phyloP scores from a whole-genome alignment of 2,329 filamentous ascomycete genomes.

The Boeremia exigua region DNA sequence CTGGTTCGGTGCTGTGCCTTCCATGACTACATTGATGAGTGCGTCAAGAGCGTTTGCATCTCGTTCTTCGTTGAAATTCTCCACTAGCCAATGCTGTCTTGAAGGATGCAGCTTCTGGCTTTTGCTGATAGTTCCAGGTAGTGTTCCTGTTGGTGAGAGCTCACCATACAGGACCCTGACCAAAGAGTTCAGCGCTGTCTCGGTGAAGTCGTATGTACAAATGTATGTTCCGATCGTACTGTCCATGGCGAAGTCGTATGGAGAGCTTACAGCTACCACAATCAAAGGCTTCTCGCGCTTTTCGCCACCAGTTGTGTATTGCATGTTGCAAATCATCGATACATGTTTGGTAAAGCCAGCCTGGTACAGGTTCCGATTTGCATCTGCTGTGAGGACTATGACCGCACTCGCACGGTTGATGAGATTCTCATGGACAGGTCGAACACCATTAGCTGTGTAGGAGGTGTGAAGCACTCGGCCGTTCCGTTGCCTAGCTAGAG shows the following conservation, averaged over 20 bases:
- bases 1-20: constrained; percentile 68
- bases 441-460: constrained; percentile 90
- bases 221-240: constrained; percentile 88
- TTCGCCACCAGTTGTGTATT: constrained; percentile 72
- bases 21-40: constrained; percentile 74
- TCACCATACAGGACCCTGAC: constrained; percentile 86
- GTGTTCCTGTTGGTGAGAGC: constrained; percentile 60
- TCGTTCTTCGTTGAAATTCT: constrained; percentile 80
- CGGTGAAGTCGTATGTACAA: constrained; percentile 96
- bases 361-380: constrained; percentile 92
- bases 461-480: constrained; percentile 91
- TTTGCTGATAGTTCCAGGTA: constrained; percentile 79
- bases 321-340: constrained; percentile 90
- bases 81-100: constrained; percentile 94
- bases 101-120: constrained; percentile 87
- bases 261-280: constrained; percentile 91
- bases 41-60: constrained; percentile 76
- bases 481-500: constrained; percentile 82
- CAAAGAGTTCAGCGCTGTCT: constrained; percentile 84
- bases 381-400: constrained; percentile 90
- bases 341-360: constrained; percentile 95
- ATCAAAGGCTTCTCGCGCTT: constrained; percentile 81
- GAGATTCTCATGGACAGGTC: constrained; percentile 90
- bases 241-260: constrained; percentile 96
- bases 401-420: constrained; percentile 88